Percentiles rank a stretch among this genome's conserved stretches.
phyloP scores from a whole-genome alignment of 139 green algal species.

The Chlorella sp. region DNA sequence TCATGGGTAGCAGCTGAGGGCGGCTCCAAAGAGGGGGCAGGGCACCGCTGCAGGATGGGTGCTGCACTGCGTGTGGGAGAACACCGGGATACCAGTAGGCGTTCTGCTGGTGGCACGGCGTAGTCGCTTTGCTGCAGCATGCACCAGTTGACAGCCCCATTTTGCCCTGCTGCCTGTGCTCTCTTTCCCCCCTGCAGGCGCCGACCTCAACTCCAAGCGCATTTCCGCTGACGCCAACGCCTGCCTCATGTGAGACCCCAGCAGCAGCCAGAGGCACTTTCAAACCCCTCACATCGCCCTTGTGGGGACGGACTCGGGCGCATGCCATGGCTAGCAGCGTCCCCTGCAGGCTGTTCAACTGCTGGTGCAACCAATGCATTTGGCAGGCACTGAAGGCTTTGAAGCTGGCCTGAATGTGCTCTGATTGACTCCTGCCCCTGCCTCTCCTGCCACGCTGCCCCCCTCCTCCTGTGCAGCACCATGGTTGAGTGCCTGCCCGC shows the following conservation, averaged over 20 bases:
- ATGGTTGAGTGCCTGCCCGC: not conserved
- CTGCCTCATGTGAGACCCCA: constrained; percentile 25
- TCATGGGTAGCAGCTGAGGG: too few species aligned
- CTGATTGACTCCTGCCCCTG: too few species aligned
- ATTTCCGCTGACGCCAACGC: constrained; percentile 13
- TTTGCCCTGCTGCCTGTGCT: not conserved
- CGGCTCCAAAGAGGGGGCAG: too few species aligned
- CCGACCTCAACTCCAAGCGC: constrained; percentile 8
- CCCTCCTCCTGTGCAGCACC: not conserved
- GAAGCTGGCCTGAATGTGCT: too few species aligned
- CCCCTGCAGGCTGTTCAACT: not conserved
- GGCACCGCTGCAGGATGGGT: too few species aligned
- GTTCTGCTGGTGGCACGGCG: not conserved
- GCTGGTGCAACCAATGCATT: too few species aligned
- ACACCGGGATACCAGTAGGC: too few species aligned
- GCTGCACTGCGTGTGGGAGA: too few species aligned
- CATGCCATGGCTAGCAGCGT: too few species aligned
- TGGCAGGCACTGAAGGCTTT: not conserved
- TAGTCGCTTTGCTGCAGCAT: not conserved
- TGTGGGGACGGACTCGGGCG: too few species aligned
- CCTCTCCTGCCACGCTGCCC: too few species aligned
- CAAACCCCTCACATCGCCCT: not conserved
- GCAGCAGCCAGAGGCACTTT: not conserved
- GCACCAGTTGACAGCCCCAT: not conserved
- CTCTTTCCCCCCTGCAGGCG: not conserved